Percentiles rank a stretch among this genome's conserved stretches.
Conservation (phyloP, 768 basidiomycete species). For the Boletus vinaceobasis region DNA sequence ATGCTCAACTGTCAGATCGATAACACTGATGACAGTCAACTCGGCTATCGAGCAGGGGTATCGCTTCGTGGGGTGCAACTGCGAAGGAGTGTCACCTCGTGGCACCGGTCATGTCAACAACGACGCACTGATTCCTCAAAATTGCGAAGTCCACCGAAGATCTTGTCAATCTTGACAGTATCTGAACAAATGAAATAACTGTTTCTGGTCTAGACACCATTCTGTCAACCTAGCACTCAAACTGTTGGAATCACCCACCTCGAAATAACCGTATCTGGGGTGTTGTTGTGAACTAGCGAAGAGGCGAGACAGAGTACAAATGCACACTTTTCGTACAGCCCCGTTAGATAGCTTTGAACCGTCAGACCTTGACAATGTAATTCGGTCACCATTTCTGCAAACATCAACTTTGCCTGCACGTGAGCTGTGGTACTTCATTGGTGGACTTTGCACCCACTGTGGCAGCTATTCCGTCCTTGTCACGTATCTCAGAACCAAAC, state of each 20-base stretch:
- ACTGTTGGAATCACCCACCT: constrained; percentile 39
- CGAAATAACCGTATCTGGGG: constrained; percentile 71
- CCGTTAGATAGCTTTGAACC: constrained; percentile 54
- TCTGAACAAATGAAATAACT: constrained; percentile 79
- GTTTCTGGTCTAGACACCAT: constrained; percentile 61
- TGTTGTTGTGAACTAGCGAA: not conserved
- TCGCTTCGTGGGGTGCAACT: constrained; percentile 28
- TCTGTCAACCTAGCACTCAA: not conserved
- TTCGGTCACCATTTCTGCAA: constrained; percentile 61
- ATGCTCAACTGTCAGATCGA: constrained; percentile 61
- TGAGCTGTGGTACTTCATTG: constrained; percentile 1
- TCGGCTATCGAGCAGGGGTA: constrained; percentile 65
- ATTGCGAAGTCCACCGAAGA: constrained; percentile 66
- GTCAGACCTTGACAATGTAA: constrained; percentile 52
- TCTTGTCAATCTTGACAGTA: constrained; percentile 57
- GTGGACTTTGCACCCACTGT: constrained; percentile 43
- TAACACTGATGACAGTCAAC: constrained; percentile 55
- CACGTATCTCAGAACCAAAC: constrained; percentile 74
- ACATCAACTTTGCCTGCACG: constrained; percentile 46
- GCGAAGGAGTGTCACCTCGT: constrained; percentile 1
- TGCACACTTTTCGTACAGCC: constrained; percentile 57
- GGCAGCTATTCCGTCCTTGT: constrained; percentile 87
- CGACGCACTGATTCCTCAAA: constrained; percentile 41
- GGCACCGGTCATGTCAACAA: not conserved
- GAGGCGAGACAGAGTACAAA: not conserved